Evolutionary conservation across 1,284 basidiomycete species (phyloP), one percentile per base, ranked within the genome.

Genomic region (Quambalaria eucalypti): DNA sequence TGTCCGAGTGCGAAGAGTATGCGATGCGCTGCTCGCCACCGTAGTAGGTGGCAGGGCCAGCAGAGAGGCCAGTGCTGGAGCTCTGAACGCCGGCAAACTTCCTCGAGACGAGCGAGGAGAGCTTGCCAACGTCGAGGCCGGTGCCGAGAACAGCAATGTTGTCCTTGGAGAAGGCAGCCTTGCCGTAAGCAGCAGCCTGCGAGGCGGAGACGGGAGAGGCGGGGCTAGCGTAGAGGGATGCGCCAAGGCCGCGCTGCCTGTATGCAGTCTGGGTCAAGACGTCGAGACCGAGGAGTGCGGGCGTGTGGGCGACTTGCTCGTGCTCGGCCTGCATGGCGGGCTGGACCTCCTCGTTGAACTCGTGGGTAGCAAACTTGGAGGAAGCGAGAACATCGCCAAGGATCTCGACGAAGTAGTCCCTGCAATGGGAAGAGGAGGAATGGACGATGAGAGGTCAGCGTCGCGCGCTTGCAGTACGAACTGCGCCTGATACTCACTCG

Each of bases 401-500:
- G 28, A 74, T 58, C 57, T 69, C 63, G 50, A 68, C 64, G 49
- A 75, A 75, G 57, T 65, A 70, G 31, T 64, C 70, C 61, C 61
- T 62, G 58, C 16, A 47, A 33, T 39, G 16, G 36, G 36, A 39
- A 21, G 16, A 39, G 21, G 10, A 39, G n/a, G 10, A 12, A 39
- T 14, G 36, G 10, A 39, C 36, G 10, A 10, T 39, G 9, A n/a
- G 4, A 14, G 16, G 36, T 39, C 36, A 39, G 36, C n/a, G n/a
- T n/a, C n/a, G n/a, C n/a, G n/a, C n/a, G n/a, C 16, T 39, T 12
- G 3, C 36, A 39, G 36, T n/a, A n/a, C 36, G 16, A 4, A n/a
- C 36, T 39, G 16, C 36, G 36, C 36, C 3, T 14, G 10, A 23
- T 19, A 87, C 89, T 80, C 78, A 96, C 92, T 97, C 93, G 77